Conservation (phyloP, 2,329 filamentous ascomycete species). For the Ophiostoma populinum region DNA sequence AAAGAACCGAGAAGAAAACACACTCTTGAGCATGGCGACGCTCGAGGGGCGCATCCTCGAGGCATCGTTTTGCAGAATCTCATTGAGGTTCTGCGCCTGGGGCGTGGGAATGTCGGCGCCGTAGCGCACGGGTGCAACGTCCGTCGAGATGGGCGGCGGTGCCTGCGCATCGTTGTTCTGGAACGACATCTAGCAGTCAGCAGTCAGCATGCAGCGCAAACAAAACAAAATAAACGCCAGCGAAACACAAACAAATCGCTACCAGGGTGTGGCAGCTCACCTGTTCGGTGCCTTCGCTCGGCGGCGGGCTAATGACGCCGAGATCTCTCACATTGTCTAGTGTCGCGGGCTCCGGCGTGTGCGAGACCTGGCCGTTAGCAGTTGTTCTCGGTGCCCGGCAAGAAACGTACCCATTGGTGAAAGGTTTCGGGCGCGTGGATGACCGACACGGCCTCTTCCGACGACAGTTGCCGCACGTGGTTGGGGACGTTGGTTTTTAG, state of each 20-base stretch:
- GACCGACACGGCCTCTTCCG: constrained; percentile 72
- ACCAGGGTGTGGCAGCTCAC: constrained; percentile 14
- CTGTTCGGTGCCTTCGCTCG: constrained; percentile 20
- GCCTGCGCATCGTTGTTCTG: background rate
- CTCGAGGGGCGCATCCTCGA: constrained; percentile 45
- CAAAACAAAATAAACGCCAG: too few relatives aligned
- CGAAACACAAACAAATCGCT: background rate
- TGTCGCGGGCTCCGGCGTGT: constrained; percentile 3
- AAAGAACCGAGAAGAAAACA: constrained; percentile 13
- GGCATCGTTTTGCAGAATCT: constrained; percentile 43
- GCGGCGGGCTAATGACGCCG: constrained; percentile 19
- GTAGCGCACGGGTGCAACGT: constrained; percentile 48
- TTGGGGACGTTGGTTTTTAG: constrained; percentile 40
- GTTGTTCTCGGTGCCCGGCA: background rate
- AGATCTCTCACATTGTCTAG: constrained; percentile 14
- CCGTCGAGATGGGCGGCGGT: constrained; percentile 59
- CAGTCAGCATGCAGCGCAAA: background rate
- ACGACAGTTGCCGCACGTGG: constrained; percentile 37
- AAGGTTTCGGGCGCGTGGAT: constrained; percentile 83
- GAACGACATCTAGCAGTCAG: background rate
- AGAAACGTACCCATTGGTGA: constrained; percentile 47
- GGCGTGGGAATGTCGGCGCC: constrained; percentile 58
- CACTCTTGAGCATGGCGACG: constrained; percentile 64
- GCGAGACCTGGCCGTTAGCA: constrained; percentile 1
- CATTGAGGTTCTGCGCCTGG: constrained; percentile 64